Conservation (phyloP, 768 basidiomycete species). For the Mycena metata region DNA sequence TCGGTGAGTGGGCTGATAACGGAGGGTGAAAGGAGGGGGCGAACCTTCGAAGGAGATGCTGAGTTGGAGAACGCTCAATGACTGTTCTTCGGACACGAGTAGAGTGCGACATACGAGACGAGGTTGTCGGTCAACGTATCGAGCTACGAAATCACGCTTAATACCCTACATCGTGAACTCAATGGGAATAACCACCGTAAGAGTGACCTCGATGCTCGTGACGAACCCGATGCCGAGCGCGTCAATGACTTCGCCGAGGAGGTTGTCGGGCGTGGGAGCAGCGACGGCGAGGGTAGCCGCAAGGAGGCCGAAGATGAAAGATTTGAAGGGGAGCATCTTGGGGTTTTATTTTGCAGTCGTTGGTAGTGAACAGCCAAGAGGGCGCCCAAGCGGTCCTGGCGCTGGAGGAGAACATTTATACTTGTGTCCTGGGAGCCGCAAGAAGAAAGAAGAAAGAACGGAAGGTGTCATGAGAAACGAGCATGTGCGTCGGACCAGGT, state of each 20-base stretch:
- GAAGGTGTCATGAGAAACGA: too few relatives aligned
- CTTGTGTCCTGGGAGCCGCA: too few relatives aligned
- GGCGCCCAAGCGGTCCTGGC: too few relatives aligned
- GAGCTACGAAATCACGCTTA: conserved; percentile 43
- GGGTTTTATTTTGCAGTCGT: background rate
- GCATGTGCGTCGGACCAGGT: too few relatives aligned
- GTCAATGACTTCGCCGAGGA: conserved; percentile 56
- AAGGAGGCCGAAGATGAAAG: conserved; percentile 41
- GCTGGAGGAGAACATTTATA: too few relatives aligned
- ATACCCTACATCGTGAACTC: background rate
- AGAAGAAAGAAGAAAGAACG: too few relatives aligned
- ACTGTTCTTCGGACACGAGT: conserved; percentile 21
- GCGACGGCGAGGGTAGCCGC: conserved; percentile 43
- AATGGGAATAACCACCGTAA: conserved; percentile 48
- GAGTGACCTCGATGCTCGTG: conserved; percentile 50
- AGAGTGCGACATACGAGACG: conserved; percentile 46
- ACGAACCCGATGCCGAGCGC: conserved; percentile 55
- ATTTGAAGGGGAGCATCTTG: conserved; percentile 2
- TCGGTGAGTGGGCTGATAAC: background rate
- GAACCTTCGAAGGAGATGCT: conserved; percentile 55
- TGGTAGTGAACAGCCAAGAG: too few relatives aligned
- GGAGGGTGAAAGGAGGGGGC: background rate
- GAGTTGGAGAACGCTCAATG: conserved; percentile 50
- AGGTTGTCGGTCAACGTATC: conserved; percentile 52
- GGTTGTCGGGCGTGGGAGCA: conserved; percentile 42